Evolutionary conservation across 2,329 filamentous ascomycete genomes (phyloP), one percentile per base, ranked within the genome.

Genomic region (Pyrenochaeta sp.): DNA sequence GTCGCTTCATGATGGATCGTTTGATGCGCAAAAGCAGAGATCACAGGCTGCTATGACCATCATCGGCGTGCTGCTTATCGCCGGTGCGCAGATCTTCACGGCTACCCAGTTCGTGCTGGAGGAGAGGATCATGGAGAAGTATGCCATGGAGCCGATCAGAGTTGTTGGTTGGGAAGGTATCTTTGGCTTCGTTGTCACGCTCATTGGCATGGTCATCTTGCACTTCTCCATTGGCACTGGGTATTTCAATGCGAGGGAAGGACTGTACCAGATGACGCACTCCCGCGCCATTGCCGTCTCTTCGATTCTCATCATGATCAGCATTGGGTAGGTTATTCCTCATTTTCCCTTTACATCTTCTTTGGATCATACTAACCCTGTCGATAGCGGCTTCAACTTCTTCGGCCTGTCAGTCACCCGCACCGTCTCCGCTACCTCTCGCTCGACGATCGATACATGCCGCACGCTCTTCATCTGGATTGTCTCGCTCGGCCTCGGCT

Each of bases 391-490:
- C 48, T 99, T 98, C 85, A 99, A 99, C 79, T 99, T 96, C 82
- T 99, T 99, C 76, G 95, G 95, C 7, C 85, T 99, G 9, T 95
- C 91, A 0, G 94, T 99, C 7, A 99, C 95, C 0, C 87, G 91
- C 55, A 88, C 79, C 58, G 92, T 99, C 63, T 96, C 90, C 59
- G 95, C 95, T 10, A 99, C 95, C 0, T 92, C 94, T 1, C 87
- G 95, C 56, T 96, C 92, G 29, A 98, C 94, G 29, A 98, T 99
- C 67, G 95, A 99, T 76, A 99, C 95, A 1, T 98, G 93, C 82
- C 88, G 94, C 35, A 99, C 95, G 0, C 85, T 99, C 1, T 98
- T 99, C 79, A 98, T 99, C 77, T 99, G 95, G 95, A 84, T 99
- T 23, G 91, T 97, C 12, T 96, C 92, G 15, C 85, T 99, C 4